Evolutionary conservation across 2,329 filamentous ascomycete species (phyloP), one percentile per base, ranked within the genome.

Genomic region (Ophiocordyceps camponoti-rufipedis): DNA sequence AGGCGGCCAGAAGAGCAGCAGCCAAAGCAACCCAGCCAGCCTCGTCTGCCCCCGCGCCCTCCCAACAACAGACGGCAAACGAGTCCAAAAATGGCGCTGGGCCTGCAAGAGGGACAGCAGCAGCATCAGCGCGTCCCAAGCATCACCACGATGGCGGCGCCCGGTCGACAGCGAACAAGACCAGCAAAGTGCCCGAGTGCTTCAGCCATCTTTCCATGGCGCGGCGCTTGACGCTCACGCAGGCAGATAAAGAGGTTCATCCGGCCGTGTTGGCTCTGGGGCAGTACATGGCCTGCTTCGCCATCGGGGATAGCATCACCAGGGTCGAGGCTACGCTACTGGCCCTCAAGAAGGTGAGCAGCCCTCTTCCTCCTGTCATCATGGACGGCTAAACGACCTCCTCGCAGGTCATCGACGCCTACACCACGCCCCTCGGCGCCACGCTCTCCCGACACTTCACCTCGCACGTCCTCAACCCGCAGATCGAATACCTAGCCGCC

Each of bases 401-500:
- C 35, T 48, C 51, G 6, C 55, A 94, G 80, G 85, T 96, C 50
- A 89, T 98, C 50, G 77, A 85, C 56, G 80, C 85, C n/a, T 98
- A 98, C 62, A 83, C 78, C 42, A 96, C 89, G 1, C 91, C 91
- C 5, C 71, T 79, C 28, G 82, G 83, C 39, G 87, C 81, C 47
- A 88, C 87, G 39, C 75, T 98, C 40, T 83, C 87, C 18, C 81
- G 91, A 32, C 88, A 98, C 66, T 80, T 98, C 55, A 91, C 86
- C 31, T 83, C 85, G 11, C 86, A 96, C 62, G 80, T 86, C 51
- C 78, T 98, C 48, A 91, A 87, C 56, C 85, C 88, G 35, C 91
- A 98, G 63, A 95, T 98, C 57, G 87, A 93, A 52, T 95, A 93
- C 58, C 74, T 98, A 49, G 85, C 85, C 48, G 86, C 86, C 53